Base-by-base conservation (phyloP, 208 protist genomes). In the Crithidia sp. region DNA sequence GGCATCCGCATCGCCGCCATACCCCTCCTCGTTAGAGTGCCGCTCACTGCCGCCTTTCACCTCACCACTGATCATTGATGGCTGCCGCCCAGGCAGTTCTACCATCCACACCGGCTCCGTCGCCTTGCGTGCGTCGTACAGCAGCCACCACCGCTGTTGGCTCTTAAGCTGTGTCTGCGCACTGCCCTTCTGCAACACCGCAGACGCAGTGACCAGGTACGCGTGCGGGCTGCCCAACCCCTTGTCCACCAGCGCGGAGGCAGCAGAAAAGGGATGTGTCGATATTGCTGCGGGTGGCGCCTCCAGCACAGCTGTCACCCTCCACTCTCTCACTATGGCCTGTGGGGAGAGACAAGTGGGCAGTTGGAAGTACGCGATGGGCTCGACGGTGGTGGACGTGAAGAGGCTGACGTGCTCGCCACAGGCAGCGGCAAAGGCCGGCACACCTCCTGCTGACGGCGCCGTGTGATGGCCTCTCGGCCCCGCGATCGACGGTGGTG, bases 71-170 rank as follows among this genome's bases (percentile, higher is more conserved):
- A 28, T 28, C 0, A 28, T 28, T 28, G 28, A 1, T 28, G 28
- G 28, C 1, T 28, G 28, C 28, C 28, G 28, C 28, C 28, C 28
- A 28, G 28, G 28, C 28, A 28, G 0, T 28, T 28, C 28, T 28
- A 1, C 28, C 28, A 28, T 28, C 74, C 74, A 78, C 41, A 78
- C 74, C 41, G 74, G 74, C 9, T 6, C 41, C 0, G 66, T 67
- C 9, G 74, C 50, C 28, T 73, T 67, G 6, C 74, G 67, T 47
- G 58, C 57, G 66, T 78, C 74, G 19, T 78, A 78, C 40, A 78
- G 58, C 58, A 78, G 36, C 57, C 66, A 72, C 59, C 66, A 73
- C 4, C 39, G 45, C 9, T 67, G 49, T 13, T 55, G 4, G 45
- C 1, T 13, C 16, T 4, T 17, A 0, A 28, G 28, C 1, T 28